phyloP scores from a whole-genome alignment of 495 filamentous ascomycete species.

The Usnea hakonensis region DNA sequence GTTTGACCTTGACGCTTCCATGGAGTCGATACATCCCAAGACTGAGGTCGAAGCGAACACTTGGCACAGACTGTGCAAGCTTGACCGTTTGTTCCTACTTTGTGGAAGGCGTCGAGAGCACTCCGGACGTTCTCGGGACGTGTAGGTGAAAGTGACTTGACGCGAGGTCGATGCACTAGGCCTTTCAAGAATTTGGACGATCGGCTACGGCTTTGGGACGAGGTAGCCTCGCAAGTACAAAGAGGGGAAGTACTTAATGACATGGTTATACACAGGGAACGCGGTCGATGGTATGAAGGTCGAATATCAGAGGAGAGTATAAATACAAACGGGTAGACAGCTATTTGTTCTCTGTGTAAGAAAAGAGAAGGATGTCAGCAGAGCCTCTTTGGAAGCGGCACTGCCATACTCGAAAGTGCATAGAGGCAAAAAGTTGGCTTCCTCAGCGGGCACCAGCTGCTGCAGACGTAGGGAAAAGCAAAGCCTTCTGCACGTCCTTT shows the following conservation, averaged over 20 bases:
- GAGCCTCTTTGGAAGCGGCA: constrained; percentile 10
- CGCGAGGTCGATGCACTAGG: constrained; percentile 9
- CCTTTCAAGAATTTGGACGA: constrained; percentile 10
- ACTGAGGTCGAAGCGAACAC: neutral
- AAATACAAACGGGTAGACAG: neutral
- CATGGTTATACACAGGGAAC: neutral
- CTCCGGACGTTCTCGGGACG: constrained; percentile 2
- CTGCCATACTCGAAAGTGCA: constrained; percentile 5
- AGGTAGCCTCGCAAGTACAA: neutral
- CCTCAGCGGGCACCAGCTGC: neutral
- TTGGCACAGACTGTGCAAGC: neutral
- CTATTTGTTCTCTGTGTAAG: neutral
- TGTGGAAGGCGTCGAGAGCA: constrained; percentile 3
- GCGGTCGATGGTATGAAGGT: neutral
- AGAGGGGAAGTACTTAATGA: neutral
- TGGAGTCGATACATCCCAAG: neutral
- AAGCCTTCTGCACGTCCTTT: neutral
- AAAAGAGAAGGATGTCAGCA: neutral
- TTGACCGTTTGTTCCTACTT: neutral
- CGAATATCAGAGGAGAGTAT: neutral
- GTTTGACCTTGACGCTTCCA: constrained; percentile 21
- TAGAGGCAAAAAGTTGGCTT: neutral
- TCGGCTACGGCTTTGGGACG: neutral
- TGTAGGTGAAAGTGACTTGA: constrained; percentile 3
- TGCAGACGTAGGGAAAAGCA: neutral